Base-by-base conservation (phyloP, 2,329 filamentous ascomycete genomes). In the Dactylellina cionopaga region DNA sequence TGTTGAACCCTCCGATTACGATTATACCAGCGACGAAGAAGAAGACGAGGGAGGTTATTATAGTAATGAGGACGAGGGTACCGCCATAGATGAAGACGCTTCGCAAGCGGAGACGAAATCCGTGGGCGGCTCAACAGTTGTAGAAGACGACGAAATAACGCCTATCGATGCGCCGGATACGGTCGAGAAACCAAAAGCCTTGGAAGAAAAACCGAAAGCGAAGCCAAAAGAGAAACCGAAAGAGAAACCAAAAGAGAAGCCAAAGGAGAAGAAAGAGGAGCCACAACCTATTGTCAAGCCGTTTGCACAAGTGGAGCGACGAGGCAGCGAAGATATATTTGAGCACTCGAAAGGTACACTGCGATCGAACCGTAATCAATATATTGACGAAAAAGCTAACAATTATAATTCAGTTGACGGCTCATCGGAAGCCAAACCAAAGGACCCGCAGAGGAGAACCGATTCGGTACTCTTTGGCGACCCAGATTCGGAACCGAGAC, bases 401-500 rank as follows among this genome's bases (percentile, higher is more conserved):
- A 31, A 39, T 9, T 5, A 43, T 35, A 17, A 35, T 22, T 13
- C 31, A 72, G 68, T 55, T 24, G 59, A 72, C 19, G 68, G 24
- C 17, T 17, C 31, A 15, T 39, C 51, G 10, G 68, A 72, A 35
- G 55, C 72, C 17, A 74, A 76, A 75, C 75, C 75, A 31, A 72
- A 56, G n/a, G 59, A 43, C 7, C 62, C 73, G 19, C 37, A 76
- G 39, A 76, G 71, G 41, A 74, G 75, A 69, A 76, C 74, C 7
- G 76, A 82, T 78, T 78, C 80, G 6, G 75, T 94, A 0, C 97
- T 98, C 84, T 97, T 97, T 84, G 96, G 92, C 80, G 95, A 98
- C 78, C 52, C 68, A 17, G 94, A 99, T 78, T 92, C 88, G 29
- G 95, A 98, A 80, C 97, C 95, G 1, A 92, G 96, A 81, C 98